A percentile compares a stretch with the other conserved stretches of the same genome.
Evolutionary conservation across 306 rosid genomes (phyloP).

Genomic region (Sicyos edulis): DNA sequence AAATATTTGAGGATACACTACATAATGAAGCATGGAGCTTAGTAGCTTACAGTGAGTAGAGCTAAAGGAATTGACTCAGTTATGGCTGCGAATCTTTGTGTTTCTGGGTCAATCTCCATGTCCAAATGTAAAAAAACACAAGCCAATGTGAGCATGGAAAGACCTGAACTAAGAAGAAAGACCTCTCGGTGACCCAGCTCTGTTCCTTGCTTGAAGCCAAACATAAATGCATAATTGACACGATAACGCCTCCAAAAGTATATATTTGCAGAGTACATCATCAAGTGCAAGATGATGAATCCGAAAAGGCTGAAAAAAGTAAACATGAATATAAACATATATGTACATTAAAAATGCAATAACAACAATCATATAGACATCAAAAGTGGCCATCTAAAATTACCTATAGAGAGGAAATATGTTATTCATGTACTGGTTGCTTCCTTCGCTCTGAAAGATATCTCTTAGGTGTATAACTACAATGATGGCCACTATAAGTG

Average conservation of each 20-base stretch:
- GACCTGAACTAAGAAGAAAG: constrained; percentile 44
- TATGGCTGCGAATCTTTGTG: constrained; percentile 24
- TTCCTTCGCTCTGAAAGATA: constrained; percentile 30
- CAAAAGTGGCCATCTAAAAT: constrained; percentile 10
- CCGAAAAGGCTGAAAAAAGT: constrained; percentile 59
- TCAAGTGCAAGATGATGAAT: constrained; percentile 51
- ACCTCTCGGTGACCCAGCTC: constrained; percentile 58
- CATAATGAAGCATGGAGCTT: neutral
- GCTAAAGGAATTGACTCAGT: constrained; percentile 57
- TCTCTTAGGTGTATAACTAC: constrained; percentile 51
- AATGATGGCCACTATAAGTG: constrained; percentile 44
- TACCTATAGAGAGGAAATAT: constrained; percentile 75
- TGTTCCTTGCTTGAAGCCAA: constrained; percentile 68
- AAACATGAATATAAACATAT: neutral
- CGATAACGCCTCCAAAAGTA: constrained; percentile 66
- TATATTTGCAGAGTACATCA: constrained; percentile 40
- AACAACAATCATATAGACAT: neutral
- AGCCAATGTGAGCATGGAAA: constrained; percentile 40
- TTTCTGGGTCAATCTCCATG: constrained; percentile 37
- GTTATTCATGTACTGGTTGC: constrained; percentile 40
- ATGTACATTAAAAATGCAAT: neutral
- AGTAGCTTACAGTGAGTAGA: constrained; percentile 45
- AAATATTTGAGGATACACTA: neutral
- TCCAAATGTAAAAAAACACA: constrained; percentile 48
- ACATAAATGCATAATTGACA: constrained; percentile 67